Evolutionary conservation across 208 protist species (phyloP).

Genomic region (Entamoeba invadens): DNA sequence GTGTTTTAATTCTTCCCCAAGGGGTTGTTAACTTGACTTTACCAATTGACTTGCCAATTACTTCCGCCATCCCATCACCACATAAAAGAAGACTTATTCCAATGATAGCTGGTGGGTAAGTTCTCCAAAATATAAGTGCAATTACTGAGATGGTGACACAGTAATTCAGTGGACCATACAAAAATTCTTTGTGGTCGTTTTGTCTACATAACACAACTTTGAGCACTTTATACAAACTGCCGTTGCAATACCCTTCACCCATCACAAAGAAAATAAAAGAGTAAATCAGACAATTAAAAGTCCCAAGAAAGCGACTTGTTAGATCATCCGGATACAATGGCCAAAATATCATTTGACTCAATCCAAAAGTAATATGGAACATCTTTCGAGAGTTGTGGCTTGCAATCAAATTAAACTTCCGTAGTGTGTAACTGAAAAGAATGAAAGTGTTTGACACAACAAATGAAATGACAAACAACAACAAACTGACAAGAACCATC

Average conservation of each 20-base stretch:
- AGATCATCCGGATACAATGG: neutral
- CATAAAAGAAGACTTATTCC: neutral
- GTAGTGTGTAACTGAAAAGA: too few species aligned
- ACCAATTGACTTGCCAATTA: neutral
- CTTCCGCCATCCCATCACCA: neutral
- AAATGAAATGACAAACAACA: too few species aligned
- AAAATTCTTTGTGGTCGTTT: neutral
- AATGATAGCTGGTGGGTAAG: neutral
- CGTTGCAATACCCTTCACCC: neutral
- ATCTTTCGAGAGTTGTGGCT: neutral
- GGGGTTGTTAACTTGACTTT: neutral
- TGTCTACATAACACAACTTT: neutral
- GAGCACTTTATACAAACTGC: neutral
- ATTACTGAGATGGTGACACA: neutral
- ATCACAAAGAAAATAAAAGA: neutral
- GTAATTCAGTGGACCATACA: too few species aligned
- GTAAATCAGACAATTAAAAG: neutral
- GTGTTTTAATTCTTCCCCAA: neutral
- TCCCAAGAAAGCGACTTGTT: neutral
- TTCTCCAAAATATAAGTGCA: neutral
- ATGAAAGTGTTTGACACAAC: too few species aligned
- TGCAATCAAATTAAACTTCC: neutral
- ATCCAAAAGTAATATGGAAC: neutral
- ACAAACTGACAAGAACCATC: too few species aligned
- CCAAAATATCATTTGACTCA: neutral